phyloP scores from a whole-genome alignment of 1,284 basidiomycete genomes.

The Ganoderma sinense region DNA sequence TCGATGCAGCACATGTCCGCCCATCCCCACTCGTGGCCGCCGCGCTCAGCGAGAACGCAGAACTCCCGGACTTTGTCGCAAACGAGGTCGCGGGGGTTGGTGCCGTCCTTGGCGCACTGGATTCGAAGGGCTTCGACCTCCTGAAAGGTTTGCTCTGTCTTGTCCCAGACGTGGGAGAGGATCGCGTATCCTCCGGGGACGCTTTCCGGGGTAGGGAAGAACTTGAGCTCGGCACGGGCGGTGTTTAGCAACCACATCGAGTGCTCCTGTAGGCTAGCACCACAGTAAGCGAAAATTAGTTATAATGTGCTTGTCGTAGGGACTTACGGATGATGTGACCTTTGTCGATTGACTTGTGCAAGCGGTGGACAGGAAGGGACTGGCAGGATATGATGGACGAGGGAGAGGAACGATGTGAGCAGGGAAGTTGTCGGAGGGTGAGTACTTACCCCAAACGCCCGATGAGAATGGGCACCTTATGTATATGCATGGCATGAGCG shows the following conservation, averaged over 20 bases:
- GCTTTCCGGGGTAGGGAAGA: not conserved
- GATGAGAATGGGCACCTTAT: no score
- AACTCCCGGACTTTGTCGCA: not conserved
- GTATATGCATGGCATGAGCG: no score
- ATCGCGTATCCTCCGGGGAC: not conserved
- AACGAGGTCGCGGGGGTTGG: not conserved
- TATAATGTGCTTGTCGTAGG: no score
- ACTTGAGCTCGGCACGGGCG: not conserved
- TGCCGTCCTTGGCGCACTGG: not conserved
- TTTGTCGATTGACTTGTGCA: no score
- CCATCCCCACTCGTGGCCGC: not conserved
- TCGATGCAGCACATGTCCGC: conserved; percentile 6
- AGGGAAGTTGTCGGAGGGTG: no score
- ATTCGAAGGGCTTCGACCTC: not conserved
- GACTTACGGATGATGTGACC: no score
- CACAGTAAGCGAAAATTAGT: not conserved
- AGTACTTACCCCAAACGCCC: no score
- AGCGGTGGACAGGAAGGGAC: no score
- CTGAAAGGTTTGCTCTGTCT: not conserved
- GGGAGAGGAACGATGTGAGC: no score
- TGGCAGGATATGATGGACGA: no score
- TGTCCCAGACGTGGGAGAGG: conserved; percentile 5
- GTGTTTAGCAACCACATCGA: not conserved
- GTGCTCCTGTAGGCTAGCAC: not conserved
- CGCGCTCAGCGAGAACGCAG: conserved; percentile 1